Percentiles rank a stretch among this genome's conserved stretches.
These are phyloP conservation scores for Beauveria australis DNA, from an alignment of 2,329 filamentous ascomycete species.

Conservation along the genomic window DNA sequence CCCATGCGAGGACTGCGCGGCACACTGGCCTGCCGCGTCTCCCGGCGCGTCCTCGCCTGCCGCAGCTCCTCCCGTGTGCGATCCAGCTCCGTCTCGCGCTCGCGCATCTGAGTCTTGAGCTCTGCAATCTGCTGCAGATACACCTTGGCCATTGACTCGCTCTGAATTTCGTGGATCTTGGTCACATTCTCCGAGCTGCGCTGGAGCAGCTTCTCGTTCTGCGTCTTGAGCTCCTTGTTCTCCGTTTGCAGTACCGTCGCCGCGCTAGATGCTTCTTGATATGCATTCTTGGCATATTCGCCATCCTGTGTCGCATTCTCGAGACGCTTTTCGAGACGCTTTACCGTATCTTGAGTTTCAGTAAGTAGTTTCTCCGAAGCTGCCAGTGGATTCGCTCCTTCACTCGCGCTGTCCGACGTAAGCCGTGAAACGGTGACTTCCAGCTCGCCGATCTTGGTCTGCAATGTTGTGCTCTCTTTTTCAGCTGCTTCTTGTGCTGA, in stretches of 20 bases:
- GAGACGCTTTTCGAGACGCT: conserved; percentile 32
- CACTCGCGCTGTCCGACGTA: conserved; percentile 17
- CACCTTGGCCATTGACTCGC: conserved; percentile 24
- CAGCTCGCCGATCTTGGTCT: conserved; percentile 29
- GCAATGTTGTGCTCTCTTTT: conserved; percentile 29
- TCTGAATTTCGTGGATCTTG: conserved; percentile 40
- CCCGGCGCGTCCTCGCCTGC: conserved; percentile 40
- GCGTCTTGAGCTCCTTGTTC: conserved; percentile 36
- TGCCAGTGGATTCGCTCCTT: conserved; percentile 19
- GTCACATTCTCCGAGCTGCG: conserved; percentile 37
- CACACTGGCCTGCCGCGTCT: conserved; percentile 48
- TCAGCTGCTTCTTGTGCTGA: conserved; percentile 19
- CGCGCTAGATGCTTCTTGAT: conserved; percentile 48
- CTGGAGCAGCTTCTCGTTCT: conserved; percentile 31
- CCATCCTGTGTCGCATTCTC: conserved; percentile 38
- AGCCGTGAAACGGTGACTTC: conserved; percentile 25
- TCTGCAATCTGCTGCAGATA: conserved; percentile 32
- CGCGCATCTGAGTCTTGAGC: conserved; percentile 34
- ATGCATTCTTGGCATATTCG: conserved; percentile 49
- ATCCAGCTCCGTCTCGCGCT: conserved; percentile 44
- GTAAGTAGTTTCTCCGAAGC: conserved; percentile 26
- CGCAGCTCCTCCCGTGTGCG: conserved; percentile 41
- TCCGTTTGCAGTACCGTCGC: conserved; percentile 37
- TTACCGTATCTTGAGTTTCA: conserved; percentile 29
- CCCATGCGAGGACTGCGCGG: conserved; percentile 49